Conservation (phyloP, 495 filamentous ascomycete genomes). For the Sordaria brevicollis region DNA sequence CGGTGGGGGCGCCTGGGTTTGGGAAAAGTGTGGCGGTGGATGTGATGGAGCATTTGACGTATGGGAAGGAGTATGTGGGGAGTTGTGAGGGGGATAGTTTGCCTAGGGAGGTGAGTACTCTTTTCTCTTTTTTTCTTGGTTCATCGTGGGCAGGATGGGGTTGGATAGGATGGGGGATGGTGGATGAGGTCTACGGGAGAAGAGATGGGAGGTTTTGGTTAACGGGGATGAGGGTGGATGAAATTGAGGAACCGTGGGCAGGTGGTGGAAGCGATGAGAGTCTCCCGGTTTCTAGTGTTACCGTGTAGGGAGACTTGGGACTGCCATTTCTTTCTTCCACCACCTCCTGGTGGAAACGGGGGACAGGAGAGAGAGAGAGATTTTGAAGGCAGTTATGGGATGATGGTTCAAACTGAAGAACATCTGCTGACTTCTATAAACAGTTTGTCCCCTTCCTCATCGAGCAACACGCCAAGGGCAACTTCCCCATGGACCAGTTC, state of each 20-base stretch:
- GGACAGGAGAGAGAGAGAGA: neutral
- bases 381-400: conserved; percentile 4
- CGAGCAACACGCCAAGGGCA: conserved; percentile 28
- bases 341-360: neutral
- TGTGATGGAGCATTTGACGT: conserved; percentile 18
- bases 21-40: conserved; percentile 13
- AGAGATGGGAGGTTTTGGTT: too few relatives aligned
- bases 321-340: too few relatives aligned
- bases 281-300: too few relatives aligned
- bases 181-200: neutral
- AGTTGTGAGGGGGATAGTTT: conserved; percentile 19
- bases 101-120: conserved; percentile 11
- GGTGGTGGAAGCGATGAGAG: too few relatives aligned
- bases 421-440: conserved; percentile 19
- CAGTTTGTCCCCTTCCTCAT: conserved; percentile 30
- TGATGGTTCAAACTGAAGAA: too few relatives aligned
- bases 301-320: too few relatives aligned
- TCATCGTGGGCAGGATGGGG: neutral
- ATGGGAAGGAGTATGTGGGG: conserved; percentile 23
- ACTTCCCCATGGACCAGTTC: conserved; percentile 33
- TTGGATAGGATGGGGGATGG: too few relatives aligned
- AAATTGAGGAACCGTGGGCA: too few relatives aligned
- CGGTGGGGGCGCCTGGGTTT: conserved; percentile 32
- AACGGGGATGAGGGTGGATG: too few relatives aligned
- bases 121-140: neutral